These are phyloP conservation scores for Rhodofomes roseus DNA, from an alignment of 1,284 basidiomycete genomes.

Conservation along the genomic window DNA sequence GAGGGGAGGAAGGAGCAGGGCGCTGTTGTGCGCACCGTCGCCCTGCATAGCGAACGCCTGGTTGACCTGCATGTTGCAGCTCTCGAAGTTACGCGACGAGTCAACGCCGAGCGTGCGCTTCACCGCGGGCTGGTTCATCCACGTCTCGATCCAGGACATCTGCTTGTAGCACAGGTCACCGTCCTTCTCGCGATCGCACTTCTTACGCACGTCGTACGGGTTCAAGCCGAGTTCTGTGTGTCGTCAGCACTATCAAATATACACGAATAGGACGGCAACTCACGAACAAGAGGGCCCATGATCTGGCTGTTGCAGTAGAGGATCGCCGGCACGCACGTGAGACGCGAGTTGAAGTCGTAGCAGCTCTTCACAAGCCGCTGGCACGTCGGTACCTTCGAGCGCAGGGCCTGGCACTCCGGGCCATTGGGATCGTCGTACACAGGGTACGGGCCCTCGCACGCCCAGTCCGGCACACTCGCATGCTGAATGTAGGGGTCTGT, in stretches of 20 bases:
- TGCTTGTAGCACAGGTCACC: slow-evolving; percentile 74
- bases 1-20: slow-evolving; percentile 70
- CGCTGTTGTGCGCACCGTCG: slow-evolving; percentile 79
- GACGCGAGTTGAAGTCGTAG: slow-evolving; percentile 54
- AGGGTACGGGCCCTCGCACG: slow-evolving; percentile 76
- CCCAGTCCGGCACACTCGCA: slow-evolving; percentile 76
- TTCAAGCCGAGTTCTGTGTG: slow-evolving; percentile 58
- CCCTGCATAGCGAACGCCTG: slow-evolving; percentile 70
- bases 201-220: slow-evolving; percentile 82
- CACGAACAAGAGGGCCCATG: slow-evolving; percentile 57
- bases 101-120: slow-evolving; percentile 79
- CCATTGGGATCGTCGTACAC: slow-evolving; percentile 68
- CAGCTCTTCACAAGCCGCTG: slow-evolving; percentile 65
- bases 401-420: slow-evolving; percentile 60
- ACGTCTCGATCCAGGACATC: slow-evolving; percentile 79
- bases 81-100: slow-evolving; percentile 49
- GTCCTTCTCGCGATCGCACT: slow-evolving; percentile 69
- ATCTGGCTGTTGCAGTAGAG: slow-evolving; percentile 64
- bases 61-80: slow-evolving; percentile 63
- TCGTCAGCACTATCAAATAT: slow-evolving; percentile 16
- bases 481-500: slow-evolving; percentile 78
- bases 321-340: slow-evolving; percentile 60
- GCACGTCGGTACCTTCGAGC: slow-evolving; percentile 68
- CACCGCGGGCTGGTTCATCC: slow-evolving; percentile 69
- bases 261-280: slow-evolving; percentile 26